Evolutionary conservation across 2,329 filamentous ascomycete species (phyloP), one percentile per base, ranked within the genome.

Genomic region (Diplocarpon mali): DNA sequence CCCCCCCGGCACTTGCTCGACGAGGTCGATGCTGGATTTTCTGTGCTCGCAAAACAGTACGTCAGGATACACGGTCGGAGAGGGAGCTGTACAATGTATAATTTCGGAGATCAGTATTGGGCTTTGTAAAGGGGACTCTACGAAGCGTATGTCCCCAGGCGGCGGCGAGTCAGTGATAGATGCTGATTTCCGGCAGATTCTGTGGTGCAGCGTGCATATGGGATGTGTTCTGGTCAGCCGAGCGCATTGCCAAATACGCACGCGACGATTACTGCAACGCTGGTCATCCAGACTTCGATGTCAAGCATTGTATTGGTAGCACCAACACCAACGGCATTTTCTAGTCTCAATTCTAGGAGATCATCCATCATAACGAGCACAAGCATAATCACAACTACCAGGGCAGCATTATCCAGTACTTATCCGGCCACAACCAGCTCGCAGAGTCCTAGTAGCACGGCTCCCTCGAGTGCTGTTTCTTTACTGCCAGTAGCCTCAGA

Each of bases 71-170:
- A 86, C 83, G 1, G 57, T 86, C 38, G 82, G 80, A n/a, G 83
- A 87, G 63, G 82, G 72, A 10, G 80, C 77, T 4, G 63, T 85
- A 50, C 74, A 80, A 57, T 88, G 83, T 60, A 70, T 84, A 29
- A 66, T 73, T 8, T 74, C 74, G 7, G 71, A 75, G 56, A 64
- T 59, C 45, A 62, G 62, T 30, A 56, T 69, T 36, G 71, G 71
- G 2, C 64, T 63, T 12, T 88, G 83, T 60, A 60, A 65, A 4
- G 64, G 67, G 2, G 56, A 63, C 10, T 69, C 74, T 40, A 49
- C 54, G n/a, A 40, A 42, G 39, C 34, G 57, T 57, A 37, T 47
- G 50, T 51, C 16, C n/a, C 30, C 7, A 7, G 17, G 16, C n/a
- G 12, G 30, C 15, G 10, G 15, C 2, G 29, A 6, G 32, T 5